Conservation (phyloP, 2,329 filamentous ascomycete species). For the Monosporascus cannonballus region DNA sequence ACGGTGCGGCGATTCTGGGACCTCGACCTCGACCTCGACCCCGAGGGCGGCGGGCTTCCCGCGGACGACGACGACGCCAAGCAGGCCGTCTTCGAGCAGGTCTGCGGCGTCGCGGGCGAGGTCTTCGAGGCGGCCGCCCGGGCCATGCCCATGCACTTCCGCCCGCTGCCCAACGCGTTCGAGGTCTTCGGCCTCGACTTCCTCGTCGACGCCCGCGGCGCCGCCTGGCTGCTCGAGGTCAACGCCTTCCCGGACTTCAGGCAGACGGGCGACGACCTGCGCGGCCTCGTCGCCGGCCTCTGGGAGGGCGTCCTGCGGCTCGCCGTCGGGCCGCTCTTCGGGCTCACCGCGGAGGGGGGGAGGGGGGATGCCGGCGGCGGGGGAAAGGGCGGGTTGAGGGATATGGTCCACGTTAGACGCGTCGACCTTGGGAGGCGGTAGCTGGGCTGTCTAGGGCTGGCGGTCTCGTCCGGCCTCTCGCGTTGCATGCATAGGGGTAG, state of each 20-base stretch:
- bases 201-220: constrained; percentile 61
- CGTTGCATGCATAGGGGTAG: neutral
- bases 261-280: constrained; percentile 76
- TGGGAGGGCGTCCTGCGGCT: constrained; percentile 68
- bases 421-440: constrained; percentile 42
- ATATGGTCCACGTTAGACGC: constrained; percentile 47
- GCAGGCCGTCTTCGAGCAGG: constrained; percentile 62
- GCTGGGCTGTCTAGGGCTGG: neutral
- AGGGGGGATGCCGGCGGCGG: constrained; percentile 16
- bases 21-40: constrained; percentile 34
- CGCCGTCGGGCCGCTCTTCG: constrained; percentile 66
- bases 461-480: neutral
- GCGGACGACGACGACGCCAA: constrained; percentile 39
- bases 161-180: constrained; percentile 80
- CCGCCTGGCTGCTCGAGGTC: constrained; percentile 76
- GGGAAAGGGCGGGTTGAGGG: constrained; percentile 24
- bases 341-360: constrained; percentile 8
- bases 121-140: constrained; percentile 81
- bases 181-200: constrained; percentile 93
- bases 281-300: constrained; percentile 65
- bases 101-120: constrained; percentile 67
- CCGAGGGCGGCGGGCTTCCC: constrained; percentile 1
- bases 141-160: constrained; percentile 85
- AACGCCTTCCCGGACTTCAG: constrained; percentile 96
- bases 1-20: constrained; percentile 72